A percentile compares a stretch with the other conserved stretches of the same genome.
Conservation (phyloP, 805 yeast genomes). For the Komagataella phaffii region DNA sequence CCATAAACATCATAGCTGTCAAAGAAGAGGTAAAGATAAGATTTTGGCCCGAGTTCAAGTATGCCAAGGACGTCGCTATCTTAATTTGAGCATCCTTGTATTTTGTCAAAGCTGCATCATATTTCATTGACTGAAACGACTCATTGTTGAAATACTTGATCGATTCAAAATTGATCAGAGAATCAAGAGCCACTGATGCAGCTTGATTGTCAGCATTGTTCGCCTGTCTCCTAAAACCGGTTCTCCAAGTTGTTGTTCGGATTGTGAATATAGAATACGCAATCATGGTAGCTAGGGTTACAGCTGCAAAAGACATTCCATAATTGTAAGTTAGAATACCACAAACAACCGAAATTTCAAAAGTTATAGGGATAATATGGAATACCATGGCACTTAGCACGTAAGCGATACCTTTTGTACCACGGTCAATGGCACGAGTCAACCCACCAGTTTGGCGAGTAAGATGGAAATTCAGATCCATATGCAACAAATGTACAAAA, state of each 20-base stretch:
- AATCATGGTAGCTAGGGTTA: conserved; percentile 80
- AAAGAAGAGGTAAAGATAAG: conserved; percentile 76
- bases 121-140: conserved; percentile 60
- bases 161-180: conserved; percentile 86
- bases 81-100: conserved; percentile 69
- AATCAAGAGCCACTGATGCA: conserved; percentile 90
- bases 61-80: conserved; percentile 77
- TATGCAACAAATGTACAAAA: conserved; percentile 65
- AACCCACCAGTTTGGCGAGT: conserved; percentile 92
- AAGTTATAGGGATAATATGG: conserved; percentile 84
- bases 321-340: conserved; percentile 90
- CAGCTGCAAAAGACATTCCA: conserved; percentile 80
- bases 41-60: conserved; percentile 68
- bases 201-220: conserved; percentile 91
- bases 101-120: conserved; percentile 55
- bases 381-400: conserved; percentile 95
- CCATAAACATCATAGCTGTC: conserved; percentile 97
- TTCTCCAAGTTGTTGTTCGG: conserved; percentile 91
- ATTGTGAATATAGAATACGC: conserved; percentile 82
- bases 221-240: conserved; percentile 78
- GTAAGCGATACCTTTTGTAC: conserved; percentile 92
- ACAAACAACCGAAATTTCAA: conserved; percentile 87
- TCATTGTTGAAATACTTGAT: conserved; percentile 94
- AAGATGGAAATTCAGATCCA: conserved; percentile 84
- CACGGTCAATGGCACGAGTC: conserved; percentile 93